Evolutionary conservation across 371 early-diverging fungal genomes (phyloP), one percentile per base, ranked within the genome.

Genomic region (Globomyces sp.): DNA sequence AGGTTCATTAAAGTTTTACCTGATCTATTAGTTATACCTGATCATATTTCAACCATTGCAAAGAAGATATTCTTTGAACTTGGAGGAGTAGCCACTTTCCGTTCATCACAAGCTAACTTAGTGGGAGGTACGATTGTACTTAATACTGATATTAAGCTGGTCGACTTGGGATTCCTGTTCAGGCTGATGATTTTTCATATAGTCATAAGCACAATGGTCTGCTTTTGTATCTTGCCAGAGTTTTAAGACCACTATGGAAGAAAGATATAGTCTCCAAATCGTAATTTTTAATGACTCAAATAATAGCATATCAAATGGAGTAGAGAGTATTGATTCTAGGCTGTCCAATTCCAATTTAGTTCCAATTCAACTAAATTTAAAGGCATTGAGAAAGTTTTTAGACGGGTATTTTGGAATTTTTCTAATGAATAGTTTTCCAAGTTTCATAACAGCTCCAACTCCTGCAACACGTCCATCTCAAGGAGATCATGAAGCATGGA

Each of bases 181-280:
- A 80, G 0, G 71, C 80, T 6, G 70, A 80, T 24, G 85, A 80
- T 36, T 73, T 83, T 0, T 77, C 66, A 24, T 83, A 74, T 57
- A 90, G 90, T 64, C 88, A 86, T 24, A 64, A 79, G 36, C 90
- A 91, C 68, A 84, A 92, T 65, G 93, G 90, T n/a, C 77, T 93
- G 49, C 88, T 85, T 6, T 71, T 91, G 6, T 92, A 89, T 66
- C 62, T 94, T 58, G 80, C 86, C 10, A 89, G 93, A 10, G 60
- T 86, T 2, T 71, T 93, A 68, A 71, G 78, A 40, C 86, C 91
- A 1, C 66, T 92, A 11, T 93, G 95, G 94, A 76, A 77, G 44
- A 76, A 74, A 44, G 69, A 74, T n/a, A 73, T 78, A 9, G 55
- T 89, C 36, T 70, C 81, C 37, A 80, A 79, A 64, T 70, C 71